Base-by-base conservation (phyloP, 2,329 filamentous ascomycete species). In the Calonectria naviculata region DNA sequence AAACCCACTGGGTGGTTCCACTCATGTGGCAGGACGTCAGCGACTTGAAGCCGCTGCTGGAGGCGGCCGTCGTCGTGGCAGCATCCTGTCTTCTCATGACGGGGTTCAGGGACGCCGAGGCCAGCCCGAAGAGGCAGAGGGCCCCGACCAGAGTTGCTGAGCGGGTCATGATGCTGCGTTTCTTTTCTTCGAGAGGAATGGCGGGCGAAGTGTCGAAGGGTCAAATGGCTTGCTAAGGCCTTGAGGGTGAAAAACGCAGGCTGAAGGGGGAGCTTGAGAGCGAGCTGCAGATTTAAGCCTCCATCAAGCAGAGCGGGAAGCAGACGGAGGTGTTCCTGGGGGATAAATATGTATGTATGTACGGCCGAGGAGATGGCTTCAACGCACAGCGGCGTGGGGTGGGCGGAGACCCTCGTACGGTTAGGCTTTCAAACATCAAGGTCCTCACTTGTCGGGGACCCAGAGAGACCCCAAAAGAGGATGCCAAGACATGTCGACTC, bases 21-120 rank as follows among this genome's bases (percentile, higher is more conserved):
- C 78, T 74, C 52, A 72, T 68, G 68, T 77, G 75, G 21, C 76
- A 78, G 2, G 67, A 69, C 1, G 76, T 78, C n/a, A 78, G 21
- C 1, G 74, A 77, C 65, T 74, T n/a, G 29, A 76, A 74, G 64
- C 60, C 21, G 31, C 15, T 56, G 1, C 28, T 54, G 13, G 49
- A 28, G 13, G 73, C 74, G 12, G 76, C 68, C 8, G 75, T 74
- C 0, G 72, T 60, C 6, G 71, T 61, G 0, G 65, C n/a, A 17
- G 49, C 67, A 41, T 56, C 52, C 41, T 77, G 75, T 13, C 75
- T 75, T 5, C 66, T 70, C 5, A 78, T 29, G 29, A 64, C 70
- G 1, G 74, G 73, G 19, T 71, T 69, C 7, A 72, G 61, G 8
- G 76, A 68, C 17, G 76, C 76, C n/a, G 76, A 77, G 4, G 75